A percentile compares a stretch with the other conserved stretches of the same genome.
These are phyloP conservation scores for Debaryomycetaceae sp. DNA, from an alignment of 1,139 yeast genomes.

Conservation along the genomic window DNA sequence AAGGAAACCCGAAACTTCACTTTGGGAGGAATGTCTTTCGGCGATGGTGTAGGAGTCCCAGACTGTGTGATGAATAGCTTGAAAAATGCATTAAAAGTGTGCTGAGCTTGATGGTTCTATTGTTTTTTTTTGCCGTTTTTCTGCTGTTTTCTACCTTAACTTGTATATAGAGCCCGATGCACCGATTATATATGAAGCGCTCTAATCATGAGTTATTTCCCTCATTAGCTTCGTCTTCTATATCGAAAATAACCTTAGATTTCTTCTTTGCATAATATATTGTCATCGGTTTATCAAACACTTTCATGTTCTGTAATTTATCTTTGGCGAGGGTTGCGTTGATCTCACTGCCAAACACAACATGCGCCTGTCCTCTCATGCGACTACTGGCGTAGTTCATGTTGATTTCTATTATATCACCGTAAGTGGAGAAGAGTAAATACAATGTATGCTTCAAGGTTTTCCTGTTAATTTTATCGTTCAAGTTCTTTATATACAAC, in stretches of 20 bases:
- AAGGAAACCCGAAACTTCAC: constrained; percentile 42
- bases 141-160: background rate
- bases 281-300: constrained; percentile 57
- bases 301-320: constrained; percentile 42
- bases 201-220: background rate
- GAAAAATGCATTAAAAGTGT: constrained; percentile 43
- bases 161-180: background rate
- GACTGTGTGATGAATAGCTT: constrained; percentile 73
- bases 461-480: constrained; percentile 53
- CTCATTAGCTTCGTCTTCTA: constrained; percentile 5
- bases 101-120: no score
- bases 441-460: constrained; percentile 54
- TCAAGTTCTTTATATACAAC: constrained; percentile 61
- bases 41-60: constrained; percentile 85
- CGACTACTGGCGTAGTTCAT: constrained; percentile 36
- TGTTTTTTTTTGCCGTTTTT: no score
- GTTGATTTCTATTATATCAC: constrained; percentile 60
- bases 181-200: no score
- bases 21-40: constrained; percentile 80
- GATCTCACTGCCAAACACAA: constrained; percentile 48
- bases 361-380: constrained; percentile 77
- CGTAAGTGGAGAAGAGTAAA: constrained; percentile 62
- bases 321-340: constrained; percentile 55
- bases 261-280: constrained; percentile 46
- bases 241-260: constrained; percentile 26